Base-by-base conservation (phyloP, 1,139 yeast species). In the Candida sp. region DNA sequence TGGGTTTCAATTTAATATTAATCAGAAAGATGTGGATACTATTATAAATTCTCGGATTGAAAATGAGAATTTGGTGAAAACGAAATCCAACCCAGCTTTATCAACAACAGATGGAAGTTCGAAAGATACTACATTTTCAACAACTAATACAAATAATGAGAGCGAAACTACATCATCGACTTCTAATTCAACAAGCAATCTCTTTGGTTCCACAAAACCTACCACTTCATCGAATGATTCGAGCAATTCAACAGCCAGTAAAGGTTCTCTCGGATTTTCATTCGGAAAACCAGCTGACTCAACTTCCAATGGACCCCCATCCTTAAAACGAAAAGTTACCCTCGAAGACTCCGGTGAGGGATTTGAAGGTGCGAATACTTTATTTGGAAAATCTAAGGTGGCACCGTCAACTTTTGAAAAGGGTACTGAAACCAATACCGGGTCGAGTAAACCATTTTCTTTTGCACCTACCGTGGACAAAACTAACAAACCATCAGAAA, bases 1-100 rank as follows among this genome's bases (percentile, higher is more conserved):
- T 3, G 76, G 74, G 1, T 71, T 71, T 53, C 59, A 65, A 32
- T 70, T 71, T 46, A 57, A 64, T 6, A 59, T 67, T 12, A 63
- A 64, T 38, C 58, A 60, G 40, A 51, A 54, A 8, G 62, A 63
- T 37, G 53, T 68, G 33, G 47, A 53, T 32, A 53, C 57, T 9
- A 56, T 66, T 9, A 47, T 63, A 6, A 51, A 52, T 30, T 58
- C 54, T 36, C 50, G 63, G 22, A 49, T 48, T 5, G 56, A 54
- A 29, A 54, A 45, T 15, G 51, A 55, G 12, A 46, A 47, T 12
- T 38, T 45, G 11, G 39, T 45, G 5, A 47, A 36, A n/a, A 46
- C 41, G n/a, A 23, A 44, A 21, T 42, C 40, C 21, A 30, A 30
- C 19, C 29, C 29, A 25, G 29, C 29, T 9, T 6, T 25, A 25